phyloP scores from a whole-genome alignment of 179 eudicot species.

The Drosera spatulata region DNA sequence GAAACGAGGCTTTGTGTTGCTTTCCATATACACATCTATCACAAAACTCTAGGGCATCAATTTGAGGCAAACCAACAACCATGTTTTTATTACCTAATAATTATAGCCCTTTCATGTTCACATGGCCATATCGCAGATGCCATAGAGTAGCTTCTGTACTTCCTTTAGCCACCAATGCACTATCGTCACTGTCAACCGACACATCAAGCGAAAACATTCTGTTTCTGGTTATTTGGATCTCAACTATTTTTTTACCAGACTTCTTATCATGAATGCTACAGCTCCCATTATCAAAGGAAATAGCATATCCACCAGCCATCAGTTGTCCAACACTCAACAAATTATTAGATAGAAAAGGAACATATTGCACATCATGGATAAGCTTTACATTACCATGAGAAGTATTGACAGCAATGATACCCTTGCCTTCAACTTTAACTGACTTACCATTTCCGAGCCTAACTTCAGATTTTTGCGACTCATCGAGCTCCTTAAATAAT shows the following conservation, averaged over 20 bases:
- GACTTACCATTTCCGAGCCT: too few relatives aligned
- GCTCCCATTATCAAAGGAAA: background rate
- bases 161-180: background rate
- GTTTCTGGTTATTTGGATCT: background rate
- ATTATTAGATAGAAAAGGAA: constrained; percentile 7
- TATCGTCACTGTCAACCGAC: background rate
- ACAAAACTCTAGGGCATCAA: background rate
- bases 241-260: constrained; percentile 1
- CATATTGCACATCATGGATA: constrained; percentile 8
- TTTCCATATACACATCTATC: background rate
- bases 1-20: background rate
- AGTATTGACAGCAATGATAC: constrained; percentile 6
- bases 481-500: background rate
- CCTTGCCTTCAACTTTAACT: constrained; percentile 3
- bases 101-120: constrained; percentile 8
- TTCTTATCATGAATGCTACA: constrained; percentile 9
- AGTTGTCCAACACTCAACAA: constrained; percentile 13
- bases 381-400: constrained; percentile 3
- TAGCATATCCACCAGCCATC: constrained; percentile 4
- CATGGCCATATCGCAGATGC: constrained; percentile 15
- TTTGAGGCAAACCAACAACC: constrained; percentile 1
- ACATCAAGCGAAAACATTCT: constrained; percentile 6
- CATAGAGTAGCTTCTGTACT: constrained; percentile 5
- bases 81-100: too few relatives aligned
- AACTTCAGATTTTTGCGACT: background rate